These are phyloP conservation scores for Trifolium fragiferum DNA, from an alignment of 306 rosid genomes.

Conservation along the genomic window DNA sequence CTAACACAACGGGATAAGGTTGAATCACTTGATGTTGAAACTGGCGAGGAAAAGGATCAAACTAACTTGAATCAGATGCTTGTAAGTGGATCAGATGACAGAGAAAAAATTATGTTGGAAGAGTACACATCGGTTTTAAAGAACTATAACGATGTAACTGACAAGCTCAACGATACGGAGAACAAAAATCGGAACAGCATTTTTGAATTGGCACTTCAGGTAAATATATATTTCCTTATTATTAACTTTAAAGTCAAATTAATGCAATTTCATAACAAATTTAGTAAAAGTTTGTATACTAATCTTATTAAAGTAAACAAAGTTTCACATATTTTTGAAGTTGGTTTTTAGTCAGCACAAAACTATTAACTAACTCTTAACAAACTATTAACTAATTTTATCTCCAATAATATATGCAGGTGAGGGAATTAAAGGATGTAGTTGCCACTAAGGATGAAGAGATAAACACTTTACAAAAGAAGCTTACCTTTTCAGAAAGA, in stretches of 20 bases:
- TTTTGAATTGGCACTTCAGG: constrained; percentile 68
- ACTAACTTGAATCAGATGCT: constrained; percentile 62
- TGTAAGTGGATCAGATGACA: constrained; percentile 67
- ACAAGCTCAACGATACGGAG: constrained; percentile 65
- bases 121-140: constrained; percentile 75
- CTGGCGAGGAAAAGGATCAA: constrained; percentile 49
- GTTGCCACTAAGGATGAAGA: constrained; percentile 64
- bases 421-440: constrained; percentile 65
- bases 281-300: not conserved
- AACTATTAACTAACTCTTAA: not conserved
- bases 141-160: constrained; percentile 70
- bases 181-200: constrained; percentile 69
- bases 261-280: constrained; percentile 4
- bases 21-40: constrained; percentile 42
- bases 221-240: constrained; percentile 9
- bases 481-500: constrained; percentile 42
- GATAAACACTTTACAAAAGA: constrained; percentile 61
- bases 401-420: constrained; percentile 26
- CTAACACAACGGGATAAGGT: constrained; percentile 37
- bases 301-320: constrained; percentile 7
- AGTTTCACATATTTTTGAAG: constrained; percentile 11
- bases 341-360: not conserved
- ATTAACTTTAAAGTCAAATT: constrained; percentile 29
- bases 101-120: constrained; percentile 68
- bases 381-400: not conserved